Evolutionary conservation across 2,329 filamentous ascomycete genomes (phyloP).

Genomic region (Verticillium klebahnii): DNA sequence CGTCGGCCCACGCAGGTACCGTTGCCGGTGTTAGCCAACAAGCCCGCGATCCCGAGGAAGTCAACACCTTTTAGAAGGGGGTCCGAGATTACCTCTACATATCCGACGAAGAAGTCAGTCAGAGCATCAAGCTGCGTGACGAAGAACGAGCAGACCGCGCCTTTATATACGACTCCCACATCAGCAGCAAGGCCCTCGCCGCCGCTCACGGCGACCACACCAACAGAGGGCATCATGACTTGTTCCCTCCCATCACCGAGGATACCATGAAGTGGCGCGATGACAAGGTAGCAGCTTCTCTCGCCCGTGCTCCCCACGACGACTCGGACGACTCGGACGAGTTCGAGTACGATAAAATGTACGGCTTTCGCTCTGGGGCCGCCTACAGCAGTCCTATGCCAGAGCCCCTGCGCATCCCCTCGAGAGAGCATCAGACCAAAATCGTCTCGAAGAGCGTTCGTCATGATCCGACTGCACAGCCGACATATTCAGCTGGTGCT

Average conservation of each 20-base stretch:
- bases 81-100: conserved; percentile 23
- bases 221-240: background rate
- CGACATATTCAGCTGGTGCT: background rate
- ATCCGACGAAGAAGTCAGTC: conserved; percentile 24
- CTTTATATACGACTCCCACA: background rate
- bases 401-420: conserved; percentile 10
- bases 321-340: background rate
- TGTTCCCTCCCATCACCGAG: background rate
- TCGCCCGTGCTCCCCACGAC: background rate
- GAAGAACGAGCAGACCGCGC: background rate
- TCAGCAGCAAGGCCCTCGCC: background rate
- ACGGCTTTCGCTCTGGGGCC: conserved; percentile 8
- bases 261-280: conserved; percentile 4
- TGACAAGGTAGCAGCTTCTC: conserved; percentile 3
- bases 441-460: background rate
- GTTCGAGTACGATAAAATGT: conserved; percentile 6
- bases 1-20: background rate
- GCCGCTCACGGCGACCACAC: background rate
- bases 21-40: conserved; percentile 26
- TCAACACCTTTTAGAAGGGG: conserved; percentile 24
- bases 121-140: background rate
- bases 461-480: background rate
- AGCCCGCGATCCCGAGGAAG: conserved; percentile 15
- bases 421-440: background rate
- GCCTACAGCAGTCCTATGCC: conserved; percentile 11